phyloP scores from a whole-genome alignment of 2,329 filamentous ascomycete genomes.

The Nannizziopsis arthrosporioides region DNA sequence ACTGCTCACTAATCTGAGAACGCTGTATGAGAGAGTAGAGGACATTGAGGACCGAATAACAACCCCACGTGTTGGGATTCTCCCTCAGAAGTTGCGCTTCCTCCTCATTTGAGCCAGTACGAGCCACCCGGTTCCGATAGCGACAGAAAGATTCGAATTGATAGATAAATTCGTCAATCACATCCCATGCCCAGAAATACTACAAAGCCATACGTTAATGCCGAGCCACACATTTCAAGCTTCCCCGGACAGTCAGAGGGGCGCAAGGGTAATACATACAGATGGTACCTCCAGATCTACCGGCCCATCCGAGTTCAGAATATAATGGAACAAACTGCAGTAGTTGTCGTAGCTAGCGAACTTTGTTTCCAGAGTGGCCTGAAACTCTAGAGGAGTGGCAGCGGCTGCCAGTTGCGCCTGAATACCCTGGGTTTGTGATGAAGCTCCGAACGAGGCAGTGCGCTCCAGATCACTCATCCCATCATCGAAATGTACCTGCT shows the following conservation, averaged over 20 bases:
- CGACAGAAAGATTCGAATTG: conserved; percentile 99
- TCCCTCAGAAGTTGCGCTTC: conserved; percentile 84
- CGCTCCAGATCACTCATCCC: conserved; percentile 71
- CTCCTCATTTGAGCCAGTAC: conserved; percentile 71
- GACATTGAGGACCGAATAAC: conserved; percentile 98
- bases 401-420: conserved; percentile 84
- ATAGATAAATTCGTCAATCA: conserved; percentile 99
- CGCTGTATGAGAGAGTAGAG: conserved; percentile 98
- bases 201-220: conserved; percentile 30
- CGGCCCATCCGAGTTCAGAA: conserved; percentile 97
- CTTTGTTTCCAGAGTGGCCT: conserved; percentile 89
- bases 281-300: conserved; percentile 94
- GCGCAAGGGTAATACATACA: conserved; percentile 46
- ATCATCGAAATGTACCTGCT: conserved; percentile 91
- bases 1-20: conserved; percentile 95
- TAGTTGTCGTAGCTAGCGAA: conserved; percentile 99
- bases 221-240: not conserved
- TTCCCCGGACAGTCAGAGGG: not conserved
- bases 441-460: conserved; percentile 56
- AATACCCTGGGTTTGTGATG: conserved; percentile 75
- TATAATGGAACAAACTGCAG: conserved; percentile 98
- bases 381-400: conserved; percentile 90
- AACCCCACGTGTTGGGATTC: conserved; percentile 98
- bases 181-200: conserved; percentile 99
- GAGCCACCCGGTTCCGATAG: conserved; percentile 83